These are phyloP conservation scores for Lipomyces spencermartinsiae DNA, from an alignment of 805 yeast species.

Conservation along the genomic window DNA sequence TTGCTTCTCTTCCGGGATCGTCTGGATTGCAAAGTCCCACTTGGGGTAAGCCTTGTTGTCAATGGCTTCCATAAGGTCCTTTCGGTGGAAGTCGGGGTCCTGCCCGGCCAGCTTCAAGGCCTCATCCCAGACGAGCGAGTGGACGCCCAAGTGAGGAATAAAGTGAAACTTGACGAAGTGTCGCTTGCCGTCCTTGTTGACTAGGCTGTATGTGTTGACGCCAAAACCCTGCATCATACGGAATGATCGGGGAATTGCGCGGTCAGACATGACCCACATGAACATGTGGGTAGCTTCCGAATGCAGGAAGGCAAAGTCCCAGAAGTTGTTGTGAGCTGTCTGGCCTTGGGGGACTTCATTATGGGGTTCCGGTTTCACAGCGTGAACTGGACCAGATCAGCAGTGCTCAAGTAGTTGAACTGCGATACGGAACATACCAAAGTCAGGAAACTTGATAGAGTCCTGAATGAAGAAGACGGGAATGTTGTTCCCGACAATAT, in stretches of 20 bases:
- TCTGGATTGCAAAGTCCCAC: conserved; percentile 20
- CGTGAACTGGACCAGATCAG: conserved; percentile 4
- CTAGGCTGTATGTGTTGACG: conserved; percentile 12
- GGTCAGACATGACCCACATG: conserved; percentile 23
- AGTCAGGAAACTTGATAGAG: conserved; percentile 19
- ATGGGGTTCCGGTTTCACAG: conserved; percentile 17
- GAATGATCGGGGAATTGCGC: conserved; percentile 16
- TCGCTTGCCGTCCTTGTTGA: conserved; percentile 15
- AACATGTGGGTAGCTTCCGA: conserved; percentile 22
- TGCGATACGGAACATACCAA: not conserved
- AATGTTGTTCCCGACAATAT: conserved; percentile 21
- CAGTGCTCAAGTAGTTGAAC: too few species aligned
- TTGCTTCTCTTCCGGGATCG: conserved; percentile 10
- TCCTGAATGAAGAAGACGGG: conserved; percentile 22
- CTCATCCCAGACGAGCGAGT: conserved; percentile 25
- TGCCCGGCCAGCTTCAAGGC: conserved; percentile 19
- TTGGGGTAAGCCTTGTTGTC: conserved; percentile 12
- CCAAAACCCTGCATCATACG: conserved; percentile 27
- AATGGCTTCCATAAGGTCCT: conserved; percentile 18
- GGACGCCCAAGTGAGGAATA: conserved; percentile 16
- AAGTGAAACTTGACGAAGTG: conserved; percentile 15
- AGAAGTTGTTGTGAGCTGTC: conserved; percentile 22
- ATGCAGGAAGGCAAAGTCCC: conserved; percentile 15
- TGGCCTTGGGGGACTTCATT: conserved; percentile 20
- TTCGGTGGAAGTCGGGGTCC: conserved; percentile 21